Base-by-base conservation (phyloP, 2,329 filamentous ascomycete species). In the Fusarium verticillioides region DNA sequence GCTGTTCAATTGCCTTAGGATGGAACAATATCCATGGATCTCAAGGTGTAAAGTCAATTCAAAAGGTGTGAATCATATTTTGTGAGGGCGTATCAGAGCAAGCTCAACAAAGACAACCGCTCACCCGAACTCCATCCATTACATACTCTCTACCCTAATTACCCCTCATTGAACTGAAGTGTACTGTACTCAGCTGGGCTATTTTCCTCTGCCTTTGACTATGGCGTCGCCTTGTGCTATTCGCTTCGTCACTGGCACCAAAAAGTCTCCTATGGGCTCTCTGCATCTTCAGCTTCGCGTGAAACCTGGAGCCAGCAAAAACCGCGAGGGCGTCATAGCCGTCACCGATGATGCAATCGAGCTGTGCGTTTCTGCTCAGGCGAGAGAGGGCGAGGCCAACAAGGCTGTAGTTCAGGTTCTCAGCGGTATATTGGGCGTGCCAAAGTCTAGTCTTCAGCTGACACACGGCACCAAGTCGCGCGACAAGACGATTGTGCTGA, bases 301-400 rank as follows among this genome's bases (percentile, higher is more conserved):
- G 63, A 93, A 92, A 69, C 90, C 92, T 1, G 90, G 91, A 7
- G 88, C 89, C 18, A 90, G 85, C 78, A 89, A 88, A 34, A 84
- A 84, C 30, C 87, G 91, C 39, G 87, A 93, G 74, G 92, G 92
- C 19, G 84, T 94, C 49, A 78, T 83, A 6, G 84, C 85, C 2
- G 81, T 94, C 8, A 86, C 86, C 0, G 85, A 89, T 30, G 85
- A 88, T 11, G 83, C 82, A 5, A 86, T 94, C 52, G 88, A 92
- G 67, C 79, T 94, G 3, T 92, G 90, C 53, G 91, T 94, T 5
- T 82, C 91, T 2, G 91, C 91, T 0, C 90, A 87, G 71, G 86
- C 92, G 16, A 86, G 87, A 68, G 90, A 93, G 19, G 91, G 91
- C 19, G 90, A 93, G 78, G 89, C 92, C 9, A 94, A 94, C 78